phyloP scores from a whole-genome alignment of 352 stramenopile species.

The Phytophthora constricta region DNA sequence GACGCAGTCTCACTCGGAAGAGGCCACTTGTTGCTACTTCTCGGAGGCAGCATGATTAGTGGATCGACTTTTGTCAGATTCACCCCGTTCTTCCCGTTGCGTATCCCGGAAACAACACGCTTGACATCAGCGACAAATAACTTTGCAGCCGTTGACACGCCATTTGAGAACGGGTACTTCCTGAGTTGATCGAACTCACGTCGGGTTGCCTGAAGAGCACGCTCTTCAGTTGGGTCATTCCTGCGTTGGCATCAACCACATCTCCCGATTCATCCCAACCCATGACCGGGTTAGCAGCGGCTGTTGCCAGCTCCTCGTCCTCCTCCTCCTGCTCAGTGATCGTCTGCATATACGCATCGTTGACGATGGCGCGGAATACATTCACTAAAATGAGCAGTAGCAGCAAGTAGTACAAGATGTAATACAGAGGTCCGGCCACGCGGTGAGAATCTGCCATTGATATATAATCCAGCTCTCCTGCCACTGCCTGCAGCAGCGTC shows the following conservation, averaged over 20 bases:
- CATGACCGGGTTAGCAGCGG: slow-evolving; percentile 18
- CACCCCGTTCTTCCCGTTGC: slow-evolving; percentile 43
- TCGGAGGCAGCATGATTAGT: slow-evolving; percentile 38
- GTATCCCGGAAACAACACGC: slow-evolving; percentile 49
- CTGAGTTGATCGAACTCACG: slow-evolving; percentile 53
- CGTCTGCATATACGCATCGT: slow-evolving; percentile 78
- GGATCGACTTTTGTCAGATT: slow-evolving; percentile 61
- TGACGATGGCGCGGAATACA: slow-evolving; percentile 77
- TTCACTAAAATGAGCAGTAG: slow-evolving; percentile 77
- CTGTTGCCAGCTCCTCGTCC: slow-evolving; percentile 40
- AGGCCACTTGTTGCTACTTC: slow-evolving; percentile 2
- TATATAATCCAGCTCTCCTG: slow-evolving; percentile 61
- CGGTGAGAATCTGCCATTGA: slow-evolving; percentile 50
- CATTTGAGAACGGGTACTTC: slow-evolving; percentile 71
- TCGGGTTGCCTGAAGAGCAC: slow-evolving; percentile 22
- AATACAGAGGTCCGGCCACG: slow-evolving; percentile 69
- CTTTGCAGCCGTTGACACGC: slow-evolving; percentile 32
- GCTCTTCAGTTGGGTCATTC: slow-evolving; percentile 38
- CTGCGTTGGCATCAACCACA: slow-evolving; percentile 32
- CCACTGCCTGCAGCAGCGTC: slow-evolving; percentile 67
- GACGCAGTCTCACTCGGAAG: slow-evolving; percentile 30
- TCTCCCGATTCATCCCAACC: slow-evolving; percentile 34
- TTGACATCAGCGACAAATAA: slow-evolving; percentile 55
- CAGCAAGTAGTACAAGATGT: slow-evolving; percentile 74
- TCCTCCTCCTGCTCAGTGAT: slow-evolving; percentile 72